phyloP scores from a whole-genome alignment of 768 basidiomycete genomes.

The Lentinula detonsa region DNA sequence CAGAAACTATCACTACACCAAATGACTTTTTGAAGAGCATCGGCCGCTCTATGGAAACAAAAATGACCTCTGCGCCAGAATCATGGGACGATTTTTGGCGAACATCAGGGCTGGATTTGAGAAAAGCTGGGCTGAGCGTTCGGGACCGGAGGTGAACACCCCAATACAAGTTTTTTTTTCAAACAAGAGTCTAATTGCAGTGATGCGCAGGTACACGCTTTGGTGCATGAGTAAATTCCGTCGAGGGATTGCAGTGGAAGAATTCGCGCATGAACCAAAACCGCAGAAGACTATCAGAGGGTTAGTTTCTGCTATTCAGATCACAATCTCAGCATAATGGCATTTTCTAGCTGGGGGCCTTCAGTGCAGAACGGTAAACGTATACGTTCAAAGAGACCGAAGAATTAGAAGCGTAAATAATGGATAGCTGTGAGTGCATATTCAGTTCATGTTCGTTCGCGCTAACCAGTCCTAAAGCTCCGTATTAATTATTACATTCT shows the following conservation, averaged over 20 bases:
- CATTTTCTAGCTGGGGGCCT: conserved; percentile 8
- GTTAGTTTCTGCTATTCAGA: conserved; percentile 34
- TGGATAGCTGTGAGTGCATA: neutral
- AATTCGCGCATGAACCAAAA: conserved; percentile 58
- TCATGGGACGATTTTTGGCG: conserved; percentile 74
- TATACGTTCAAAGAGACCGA: conserved; percentile 6
- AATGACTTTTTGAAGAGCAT: conserved; percentile 68
- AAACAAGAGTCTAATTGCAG: neutral
- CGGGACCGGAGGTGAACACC: conserved; percentile 58
- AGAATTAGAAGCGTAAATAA: neutral
- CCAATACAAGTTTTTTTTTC: conserved; percentile 15
- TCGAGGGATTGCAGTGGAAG: conserved; percentile 41
- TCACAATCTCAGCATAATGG: neutral
- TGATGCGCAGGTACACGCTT: conserved; percentile 58
- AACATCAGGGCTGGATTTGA: conserved; percentile 48
- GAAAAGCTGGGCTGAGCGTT: conserved; percentile 58
- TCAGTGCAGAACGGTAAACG: conserved; percentile 8
- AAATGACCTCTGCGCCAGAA: conserved; percentile 42
- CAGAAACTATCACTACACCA: conserved; percentile 51
- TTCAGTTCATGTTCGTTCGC: neutral
- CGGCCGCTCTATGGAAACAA: conserved; percentile 61
- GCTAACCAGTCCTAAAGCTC: neutral
- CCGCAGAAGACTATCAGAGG: conserved; percentile 80
- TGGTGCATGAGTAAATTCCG: conserved; percentile 85
- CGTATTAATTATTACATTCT: neutral